Base-by-base conservation (phyloP, 2,329 filamentous ascomycete species). In the Calonectria naviculata region DNA sequence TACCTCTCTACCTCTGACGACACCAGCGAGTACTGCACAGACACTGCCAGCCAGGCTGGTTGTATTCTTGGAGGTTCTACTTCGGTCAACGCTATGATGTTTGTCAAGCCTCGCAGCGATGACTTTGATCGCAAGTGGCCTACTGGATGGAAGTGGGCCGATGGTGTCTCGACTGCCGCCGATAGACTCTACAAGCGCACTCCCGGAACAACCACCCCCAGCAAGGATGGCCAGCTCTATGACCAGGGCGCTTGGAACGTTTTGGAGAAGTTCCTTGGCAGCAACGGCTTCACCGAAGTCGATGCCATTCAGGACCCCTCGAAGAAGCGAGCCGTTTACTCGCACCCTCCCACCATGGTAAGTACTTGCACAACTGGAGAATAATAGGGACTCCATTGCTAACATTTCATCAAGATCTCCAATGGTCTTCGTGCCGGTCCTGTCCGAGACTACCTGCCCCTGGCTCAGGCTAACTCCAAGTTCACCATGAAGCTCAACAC, bases 41-140 rank as follows among this genome's bases (percentile, higher is more conserved):
- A 94, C 79, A 91, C 89, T n/a, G 91, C 92, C 72, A 90, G 92
- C 76, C 93, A 93, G 91, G 91, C 91, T 15, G 93, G 92, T 17
- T 94, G 93, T 72, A 86, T 94, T 49, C 87, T 94, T 3, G 93
- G 93, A 60, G 93, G 92, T 67, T 90, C 90, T 9, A 89, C 90
- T 17, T 89, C 90, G 31, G 86, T 93, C 77, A 94, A 94, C 74
- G 89, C 92, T 62, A 91, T 90, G 52, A 85, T 94, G 38, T 93
- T 91, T 89, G 93, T 90, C 87, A 91, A 89, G 84, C 89, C 93
- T 0, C 89, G 91, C 71, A 85, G 88, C 6, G 80, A 84, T 9
- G 93, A 95, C 79, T 95, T 93, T 85, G 91, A 95, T 79, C 87
- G 89, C 79, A 93, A 93, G 80, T 95, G 93, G 84, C 93, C 93